Percentiles rank a stretch among this genome's conserved stretches.
These are phyloP conservation scores for Aspergillus aculeatinus DNA, from an alignment of 2,329 filamentous ascomycete genomes.

Conservation along the genomic window DNA sequence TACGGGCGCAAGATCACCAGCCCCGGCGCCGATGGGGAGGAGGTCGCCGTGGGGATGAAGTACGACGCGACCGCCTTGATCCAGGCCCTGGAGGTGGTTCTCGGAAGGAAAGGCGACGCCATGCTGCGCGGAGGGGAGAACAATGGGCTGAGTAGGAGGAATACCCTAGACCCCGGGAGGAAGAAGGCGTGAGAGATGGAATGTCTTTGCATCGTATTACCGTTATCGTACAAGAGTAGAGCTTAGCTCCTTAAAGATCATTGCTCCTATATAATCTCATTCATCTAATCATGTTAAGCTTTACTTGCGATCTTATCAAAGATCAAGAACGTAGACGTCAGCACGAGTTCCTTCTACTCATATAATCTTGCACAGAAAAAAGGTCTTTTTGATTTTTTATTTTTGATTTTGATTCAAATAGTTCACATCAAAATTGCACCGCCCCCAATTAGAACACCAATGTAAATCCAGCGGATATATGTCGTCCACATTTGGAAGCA, in stretches of 20 bases:
- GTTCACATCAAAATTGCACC: neutral
- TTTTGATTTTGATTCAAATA: neutral
- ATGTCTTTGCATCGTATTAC: neutral
- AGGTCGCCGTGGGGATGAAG: conserved; percentile 55
- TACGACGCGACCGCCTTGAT: conserved; percentile 76
- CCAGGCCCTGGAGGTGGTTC: conserved; percentile 73
- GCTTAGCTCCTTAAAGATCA: neutral
- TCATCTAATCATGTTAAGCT: too few relatives aligned
- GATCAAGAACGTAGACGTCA: too few relatives aligned
- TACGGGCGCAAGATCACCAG: conserved; percentile 64
- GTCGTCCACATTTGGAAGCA: too few relatives aligned
- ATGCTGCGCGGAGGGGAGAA: conserved; percentile 42
- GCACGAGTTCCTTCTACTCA: too few relatives aligned
- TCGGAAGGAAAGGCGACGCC: conserved; percentile 63
- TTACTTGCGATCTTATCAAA: too few relatives aligned
- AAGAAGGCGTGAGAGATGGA: conserved; percentile 19
- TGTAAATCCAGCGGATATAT: neutral
- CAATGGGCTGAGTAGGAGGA: conserved; percentile 54
- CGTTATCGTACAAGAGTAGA: neutral
- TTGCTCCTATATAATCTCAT: too few relatives aligned
- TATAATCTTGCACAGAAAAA: neutral
- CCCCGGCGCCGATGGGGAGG: conserved; percentile 39
- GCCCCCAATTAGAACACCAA: neutral
- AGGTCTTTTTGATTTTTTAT: neutral
- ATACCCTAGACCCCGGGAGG: conserved; percentile 51